Conservation (phyloP, 345 rosid species). For the Theobroma cacao region DNA sequence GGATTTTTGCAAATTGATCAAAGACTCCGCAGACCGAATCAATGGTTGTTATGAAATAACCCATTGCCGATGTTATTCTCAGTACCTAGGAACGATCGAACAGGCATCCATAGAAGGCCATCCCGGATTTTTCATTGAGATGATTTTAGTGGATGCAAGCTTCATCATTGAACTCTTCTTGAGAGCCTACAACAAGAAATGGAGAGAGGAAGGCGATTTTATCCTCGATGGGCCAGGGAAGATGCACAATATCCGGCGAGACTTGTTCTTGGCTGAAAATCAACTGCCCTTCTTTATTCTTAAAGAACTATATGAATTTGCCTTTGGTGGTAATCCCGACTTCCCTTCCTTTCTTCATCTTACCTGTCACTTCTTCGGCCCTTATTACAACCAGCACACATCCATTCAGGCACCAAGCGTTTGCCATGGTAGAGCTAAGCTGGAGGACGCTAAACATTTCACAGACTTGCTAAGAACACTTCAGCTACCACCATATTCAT, state of each 20-base stretch:
- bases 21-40: neutral
- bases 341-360: neutral
- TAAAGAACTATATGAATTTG: neutral
- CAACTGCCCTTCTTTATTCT: neutral
- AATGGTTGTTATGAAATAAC: neutral
- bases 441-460: neutral
- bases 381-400: neutral
- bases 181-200: neutral
- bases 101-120: too few species aligned
- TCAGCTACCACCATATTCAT: neutral
- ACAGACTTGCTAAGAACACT: too few species aligned
- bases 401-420: neutral
- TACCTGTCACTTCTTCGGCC: neutral
- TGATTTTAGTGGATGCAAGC: neutral
- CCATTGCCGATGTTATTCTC: too few species aligned
- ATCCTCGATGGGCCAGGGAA: neutral
- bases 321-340: neutral
- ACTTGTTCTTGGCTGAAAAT: neutral
- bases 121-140: neutral
- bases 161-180: neutral
- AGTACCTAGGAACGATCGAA: too few species aligned
- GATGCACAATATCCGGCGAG: neutral
- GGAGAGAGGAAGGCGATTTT: neutral
- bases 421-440: neutral
- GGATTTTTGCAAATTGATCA: neutral